Percentiles rank a stretch among this genome's conserved stretches.
phyloP scores from a whole-genome alignment of 352 stramenopile genomes.

The Phytophthora tubulina region DNA sequence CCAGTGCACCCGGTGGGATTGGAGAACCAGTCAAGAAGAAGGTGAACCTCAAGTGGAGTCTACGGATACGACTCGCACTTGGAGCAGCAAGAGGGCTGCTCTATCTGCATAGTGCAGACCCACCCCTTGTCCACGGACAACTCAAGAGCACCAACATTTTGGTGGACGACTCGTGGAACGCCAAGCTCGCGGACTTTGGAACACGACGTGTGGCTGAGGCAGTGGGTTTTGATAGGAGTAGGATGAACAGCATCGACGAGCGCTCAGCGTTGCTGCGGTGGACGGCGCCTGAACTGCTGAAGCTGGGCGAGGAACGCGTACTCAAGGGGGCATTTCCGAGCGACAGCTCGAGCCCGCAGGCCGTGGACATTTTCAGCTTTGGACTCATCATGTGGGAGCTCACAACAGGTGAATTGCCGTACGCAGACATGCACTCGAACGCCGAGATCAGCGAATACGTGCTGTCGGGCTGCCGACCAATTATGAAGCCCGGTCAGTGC shows the following conservation, averaged over 20 bases:
- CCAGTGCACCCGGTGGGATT: slow-evolving; percentile 23
- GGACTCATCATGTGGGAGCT: slow-evolving; percentile 91
- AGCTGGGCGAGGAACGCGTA: slow-evolving; percentile 77
- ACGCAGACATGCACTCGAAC: slow-evolving; percentile 71
- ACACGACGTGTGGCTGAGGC: slow-evolving; percentile 82
- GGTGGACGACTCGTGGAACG: slow-evolving; percentile 91
- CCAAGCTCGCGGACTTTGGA: slow-evolving; percentile 90
- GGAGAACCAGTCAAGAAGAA: slow-evolving; percentile 57
- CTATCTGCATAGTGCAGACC: slow-evolving; percentile 87
- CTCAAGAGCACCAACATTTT: slow-evolving; percentile 92
- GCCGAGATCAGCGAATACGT: slow-evolving; percentile 82
- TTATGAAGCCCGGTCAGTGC: slow-evolving; percentile 80
- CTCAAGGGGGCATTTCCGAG: slow-evolving; percentile 68
- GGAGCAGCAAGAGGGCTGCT: slow-evolving; percentile 81
- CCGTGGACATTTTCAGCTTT: slow-evolving; percentile 90
- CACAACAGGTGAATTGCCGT: slow-evolving; percentile 84
- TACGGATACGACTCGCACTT: slow-evolving; percentile 83
- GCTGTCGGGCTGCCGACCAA: slow-evolving; percentile 73
- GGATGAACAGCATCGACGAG: slow-evolving; percentile 66
- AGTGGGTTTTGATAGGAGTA: slow-evolving; percentile 76
- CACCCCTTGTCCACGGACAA: slow-evolving; percentile 85
- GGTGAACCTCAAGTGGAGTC: slow-evolving; percentile 80
- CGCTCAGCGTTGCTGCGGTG: slow-evolving; percentile 72
- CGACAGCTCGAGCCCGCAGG: slow-evolving; percentile 64
- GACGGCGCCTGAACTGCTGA: slow-evolving; percentile 84